Conservation (phyloP, 805 yeast species). For the Candida sanyiensis region DNA sequence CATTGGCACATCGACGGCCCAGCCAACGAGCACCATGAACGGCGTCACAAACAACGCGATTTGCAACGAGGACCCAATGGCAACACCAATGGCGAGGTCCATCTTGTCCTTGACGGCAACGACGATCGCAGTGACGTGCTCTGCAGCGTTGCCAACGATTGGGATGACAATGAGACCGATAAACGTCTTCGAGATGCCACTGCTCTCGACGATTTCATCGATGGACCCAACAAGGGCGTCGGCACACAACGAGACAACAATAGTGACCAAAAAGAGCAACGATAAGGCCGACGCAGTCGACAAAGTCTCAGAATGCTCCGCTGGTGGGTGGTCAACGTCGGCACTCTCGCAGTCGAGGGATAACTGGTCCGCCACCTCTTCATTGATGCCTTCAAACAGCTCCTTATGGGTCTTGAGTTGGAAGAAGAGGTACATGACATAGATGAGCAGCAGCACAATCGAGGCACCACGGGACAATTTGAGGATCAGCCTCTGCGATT, state of each 20-base stretch:
- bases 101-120: constrained; percentile 95
- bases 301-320: constrained; percentile 32
- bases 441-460: constrained; percentile 67
- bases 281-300: constrained; percentile 48
- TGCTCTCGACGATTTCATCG: constrained; percentile 75
- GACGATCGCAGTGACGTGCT: constrained; percentile 92
- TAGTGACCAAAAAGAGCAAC: constrained; percentile 56
- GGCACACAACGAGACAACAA: constrained; percentile 84
- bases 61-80: constrained; percentile 92
- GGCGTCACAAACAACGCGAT: constrained; percentile 95
- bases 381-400: constrained; percentile 57
- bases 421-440: constrained; percentile 74
- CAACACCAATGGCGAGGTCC: constrained; percentile 96
- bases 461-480: constrained; percentile 83
- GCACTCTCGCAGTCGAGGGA: constrained; percentile 7
- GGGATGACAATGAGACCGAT: constrained; percentile 92
- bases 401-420: constrained; percentile 83
- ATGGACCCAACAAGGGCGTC: constrained; percentile 92
- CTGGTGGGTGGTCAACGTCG: constrained; percentile 12
- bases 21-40: constrained; percentile 89
- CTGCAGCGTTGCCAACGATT: constrained; percentile 98
- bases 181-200: constrained; percentile 90
- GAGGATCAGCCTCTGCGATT: constrained; percentile 44
- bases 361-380: constrained; percentile 31
- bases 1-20: constrained; percentile 90